phyloP scores from a whole-genome alignment of 2,329 filamentous ascomycete genomes.

The Fusarium avenaceum region DNA sequence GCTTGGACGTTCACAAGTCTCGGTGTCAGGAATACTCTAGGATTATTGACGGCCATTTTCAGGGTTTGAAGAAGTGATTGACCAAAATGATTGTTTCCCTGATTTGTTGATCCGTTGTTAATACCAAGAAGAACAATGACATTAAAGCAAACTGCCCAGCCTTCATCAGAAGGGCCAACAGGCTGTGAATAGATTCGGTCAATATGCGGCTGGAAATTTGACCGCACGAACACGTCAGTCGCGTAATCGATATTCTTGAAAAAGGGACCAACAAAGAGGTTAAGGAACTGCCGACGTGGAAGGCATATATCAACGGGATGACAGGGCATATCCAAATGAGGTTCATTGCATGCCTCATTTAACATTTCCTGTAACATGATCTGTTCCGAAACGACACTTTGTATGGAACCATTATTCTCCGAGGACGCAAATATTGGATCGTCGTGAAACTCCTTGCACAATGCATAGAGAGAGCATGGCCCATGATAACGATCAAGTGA shows the following conservation, averaged over 20 bases:
- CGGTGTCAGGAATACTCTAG: constrained; percentile 45
- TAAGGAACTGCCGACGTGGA: constrained; percentile 47
- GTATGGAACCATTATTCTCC: background rate
- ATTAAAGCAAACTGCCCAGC: constrained; percentile 48
- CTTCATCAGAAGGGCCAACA: constrained; percentile 41
- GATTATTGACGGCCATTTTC: constrained; percentile 48
- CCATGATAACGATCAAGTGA: constrained; percentile 46
- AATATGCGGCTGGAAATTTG: constrained; percentile 43
- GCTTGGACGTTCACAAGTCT: constrained; percentile 47
- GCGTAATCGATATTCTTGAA: constrained; percentile 46
- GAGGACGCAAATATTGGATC: constrained; percentile 34
- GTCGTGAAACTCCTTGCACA: constrained; percentile 46
- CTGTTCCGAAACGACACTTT: constrained; percentile 11
- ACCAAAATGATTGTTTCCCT: constrained; percentile 44
- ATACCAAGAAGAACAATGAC: constrained; percentile 45
- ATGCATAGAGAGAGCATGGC: constrained; percentile 45
- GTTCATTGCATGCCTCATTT: constrained; percentile 38
- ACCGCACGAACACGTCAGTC: constrained; percentile 44
- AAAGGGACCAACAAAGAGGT: constrained; percentile 44
- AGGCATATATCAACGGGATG: constrained; percentile 37
- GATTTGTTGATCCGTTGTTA: constrained; percentile 41
- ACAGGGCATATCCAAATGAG: constrained; percentile 42
- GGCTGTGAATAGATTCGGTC: constrained; percentile 45
- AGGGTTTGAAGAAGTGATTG: constrained; percentile 47
- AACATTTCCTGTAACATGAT: constrained; percentile 44